These are phyloP conservation scores for Melampsora americana DNA, from an alignment of 1,284 basidiomycete species.

Conservation along the genomic window DNA sequence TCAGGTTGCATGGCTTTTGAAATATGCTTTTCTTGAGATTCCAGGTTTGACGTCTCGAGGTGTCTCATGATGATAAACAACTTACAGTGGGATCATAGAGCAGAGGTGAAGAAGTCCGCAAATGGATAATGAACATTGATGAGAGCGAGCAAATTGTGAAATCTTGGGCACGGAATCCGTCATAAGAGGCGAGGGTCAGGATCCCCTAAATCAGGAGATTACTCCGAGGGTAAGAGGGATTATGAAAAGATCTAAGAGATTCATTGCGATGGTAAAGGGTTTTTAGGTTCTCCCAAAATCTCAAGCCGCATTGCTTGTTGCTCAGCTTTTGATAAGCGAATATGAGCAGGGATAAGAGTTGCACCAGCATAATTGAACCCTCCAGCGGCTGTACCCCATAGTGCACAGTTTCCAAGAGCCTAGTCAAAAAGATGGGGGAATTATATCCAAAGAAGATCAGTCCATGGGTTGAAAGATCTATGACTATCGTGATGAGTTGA, in stretches of 20 bases:
- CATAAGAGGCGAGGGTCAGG: no score
- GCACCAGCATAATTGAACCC: conserved; percentile 38
- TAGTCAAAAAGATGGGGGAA: neutral
- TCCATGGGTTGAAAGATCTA: neutral
- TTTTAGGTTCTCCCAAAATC: conserved; percentile 28
- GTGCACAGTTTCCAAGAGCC: conserved; percentile 41
- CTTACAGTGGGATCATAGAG: no score
- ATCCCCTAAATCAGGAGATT: no score
- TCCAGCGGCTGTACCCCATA: conserved; percentile 31
- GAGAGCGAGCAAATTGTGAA: no score
- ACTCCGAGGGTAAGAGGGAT: no score
- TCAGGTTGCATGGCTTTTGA: no score
- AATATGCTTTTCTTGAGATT: no score
- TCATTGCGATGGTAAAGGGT: conserved; percentile 26
- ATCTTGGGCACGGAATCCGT: no score
- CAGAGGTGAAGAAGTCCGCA: no score
- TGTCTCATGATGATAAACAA: no score
- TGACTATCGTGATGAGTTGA: neutral
- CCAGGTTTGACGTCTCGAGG: no score
- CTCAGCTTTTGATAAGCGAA: conserved; percentile 27
- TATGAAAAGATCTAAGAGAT: neutral
- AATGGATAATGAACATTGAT: no score
- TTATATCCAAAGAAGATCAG: neutral
- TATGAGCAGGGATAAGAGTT: conserved; percentile 38
- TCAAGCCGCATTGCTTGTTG: conserved; percentile 35